These are phyloP conservation scores for Coemansia sp. DNA, from an alignment of 371 early-diverging fungal species.

Conservation along the genomic window DNA sequence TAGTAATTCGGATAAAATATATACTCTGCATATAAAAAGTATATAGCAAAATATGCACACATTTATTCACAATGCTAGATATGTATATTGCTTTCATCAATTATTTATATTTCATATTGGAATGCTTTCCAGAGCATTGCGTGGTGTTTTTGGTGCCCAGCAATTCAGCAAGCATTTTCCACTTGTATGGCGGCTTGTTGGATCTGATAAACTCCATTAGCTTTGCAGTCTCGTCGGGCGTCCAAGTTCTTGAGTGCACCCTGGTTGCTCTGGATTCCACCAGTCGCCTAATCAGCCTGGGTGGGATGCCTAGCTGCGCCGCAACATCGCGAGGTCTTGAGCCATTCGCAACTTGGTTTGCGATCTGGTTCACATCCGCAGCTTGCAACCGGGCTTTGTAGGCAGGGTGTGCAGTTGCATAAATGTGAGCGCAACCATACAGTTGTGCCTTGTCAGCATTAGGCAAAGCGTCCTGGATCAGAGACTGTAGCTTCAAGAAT, in stretches of 20 bases:
- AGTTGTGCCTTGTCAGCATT: no score
- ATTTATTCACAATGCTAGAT: no score
- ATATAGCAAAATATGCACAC: no score
- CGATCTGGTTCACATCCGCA: background rate
- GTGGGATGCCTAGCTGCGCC: background rate
- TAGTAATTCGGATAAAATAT: no score
- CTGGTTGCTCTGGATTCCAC: background rate
- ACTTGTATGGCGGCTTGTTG: background rate
- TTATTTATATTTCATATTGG: no score
- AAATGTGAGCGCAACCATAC: no score
- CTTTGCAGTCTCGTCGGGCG: background rate
- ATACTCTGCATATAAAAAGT: no score
- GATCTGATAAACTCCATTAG: background rate
- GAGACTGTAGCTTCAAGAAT: background rate
- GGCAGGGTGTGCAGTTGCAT: background rate
- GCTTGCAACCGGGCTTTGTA: background rate
- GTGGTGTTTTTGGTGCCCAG: background rate
- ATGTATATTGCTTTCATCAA: no score
- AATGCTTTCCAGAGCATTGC: background rate
- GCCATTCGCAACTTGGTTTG: background rate
- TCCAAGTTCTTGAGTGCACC: background rate
- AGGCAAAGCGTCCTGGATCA: no score
- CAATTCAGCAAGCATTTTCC: background rate
- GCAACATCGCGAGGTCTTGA: background rate
- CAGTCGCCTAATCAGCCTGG: background rate